A percentile compares a stretch with the other conserved stretches of the same genome.
These are phyloP conservation scores for Xylaria sp. DNA, from an alignment of 2,329 filamentous ascomycete species.

Conservation along the genomic window DNA sequence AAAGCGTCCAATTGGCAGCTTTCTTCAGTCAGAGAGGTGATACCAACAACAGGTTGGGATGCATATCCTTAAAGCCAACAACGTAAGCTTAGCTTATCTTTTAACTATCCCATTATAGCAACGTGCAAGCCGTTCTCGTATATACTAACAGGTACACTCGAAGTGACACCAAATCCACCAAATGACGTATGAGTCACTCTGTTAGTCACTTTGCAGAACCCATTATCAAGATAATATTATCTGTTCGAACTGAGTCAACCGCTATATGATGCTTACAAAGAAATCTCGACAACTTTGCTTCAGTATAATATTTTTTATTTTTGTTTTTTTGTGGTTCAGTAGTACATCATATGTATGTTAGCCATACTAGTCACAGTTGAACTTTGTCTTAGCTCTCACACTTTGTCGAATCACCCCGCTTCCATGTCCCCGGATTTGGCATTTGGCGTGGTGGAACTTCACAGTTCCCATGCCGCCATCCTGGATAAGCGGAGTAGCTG, in stretches of 20 bases:
- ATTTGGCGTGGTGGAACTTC: neutral
- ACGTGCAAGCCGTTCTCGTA: neutral
- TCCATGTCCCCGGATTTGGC: neutral
- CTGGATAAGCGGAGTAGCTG: slow-evolving; percentile 9
- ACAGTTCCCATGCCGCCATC: slow-evolving; percentile 4
- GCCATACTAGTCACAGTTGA: too few species aligned
- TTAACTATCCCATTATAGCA: neutral
- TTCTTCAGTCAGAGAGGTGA: neutral
- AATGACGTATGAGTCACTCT: too few species aligned
- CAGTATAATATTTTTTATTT: too few species aligned
- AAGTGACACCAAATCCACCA: too few species aligned
- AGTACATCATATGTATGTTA: neutral
- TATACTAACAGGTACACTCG: too few species aligned
- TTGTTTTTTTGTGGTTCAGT: too few species aligned
- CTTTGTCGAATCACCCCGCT: neutral
- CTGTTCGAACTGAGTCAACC: too few species aligned
- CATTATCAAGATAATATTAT: too few species aligned
- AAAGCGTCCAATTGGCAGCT: neutral
- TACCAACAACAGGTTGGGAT: neutral
- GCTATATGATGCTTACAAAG: too few species aligned
- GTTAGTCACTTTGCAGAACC: too few species aligned
- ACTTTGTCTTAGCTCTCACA: neutral
- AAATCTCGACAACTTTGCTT: neutral
- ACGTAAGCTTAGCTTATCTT: neutral
- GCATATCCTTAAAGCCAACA: neutral